A percentile compares a stretch with the other conserved stretches of the same genome.
These are phyloP conservation scores for Yarrowia yakushimensis DNA, from an alignment of 805 yeast genomes.

Conservation along the genomic window DNA sequence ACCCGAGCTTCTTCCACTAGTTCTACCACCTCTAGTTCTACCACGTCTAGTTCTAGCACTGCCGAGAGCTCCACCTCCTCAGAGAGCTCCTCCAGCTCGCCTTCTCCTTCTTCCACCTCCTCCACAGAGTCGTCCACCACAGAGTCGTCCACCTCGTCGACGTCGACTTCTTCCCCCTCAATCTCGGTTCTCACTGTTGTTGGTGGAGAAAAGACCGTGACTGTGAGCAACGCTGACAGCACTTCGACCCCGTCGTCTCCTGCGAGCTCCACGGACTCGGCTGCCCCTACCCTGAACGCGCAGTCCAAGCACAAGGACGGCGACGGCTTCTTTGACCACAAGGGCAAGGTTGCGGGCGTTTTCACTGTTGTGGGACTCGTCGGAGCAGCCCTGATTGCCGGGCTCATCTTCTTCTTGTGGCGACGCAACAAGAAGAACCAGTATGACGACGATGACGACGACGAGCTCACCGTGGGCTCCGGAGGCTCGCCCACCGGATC, in stretches of 20 bases:
- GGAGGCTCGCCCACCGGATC: slow-evolving; percentile 17
- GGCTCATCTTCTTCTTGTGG: slow-evolving; percentile 43
- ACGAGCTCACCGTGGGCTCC: slow-evolving; percentile 17
- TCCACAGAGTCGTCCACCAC: slow-evolving; percentile 28
- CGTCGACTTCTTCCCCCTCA: slow-evolving; percentile 26
- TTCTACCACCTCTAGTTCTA: slow-evolving; percentile 26
- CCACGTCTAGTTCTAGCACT: slow-evolving; percentile 27
- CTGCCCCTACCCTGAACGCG: slow-evolving; percentile 10
- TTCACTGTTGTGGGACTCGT: slow-evolving; percentile 76
- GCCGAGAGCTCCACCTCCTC: slow-evolving; percentile 27
- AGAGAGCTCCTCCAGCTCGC: slow-evolving; percentile 14
- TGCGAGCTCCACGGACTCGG: background rate
- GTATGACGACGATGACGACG: slow-evolving; percentile 19
- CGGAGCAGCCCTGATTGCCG: slow-evolving; percentile 43
- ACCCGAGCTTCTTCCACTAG: too few relatives aligned
- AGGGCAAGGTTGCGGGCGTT: slow-evolving; percentile 82
- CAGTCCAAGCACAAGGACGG: background rate
- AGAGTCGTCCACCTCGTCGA: slow-evolving; percentile 13
- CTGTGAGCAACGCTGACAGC: slow-evolving; percentile 28
- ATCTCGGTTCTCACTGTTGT: slow-evolving; percentile 34
- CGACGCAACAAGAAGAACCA: slow-evolving; percentile 27
- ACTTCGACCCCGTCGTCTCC: slow-evolving; percentile 7
- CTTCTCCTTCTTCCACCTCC: slow-evolving; percentile 28
- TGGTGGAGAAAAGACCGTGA: slow-evolving; percentile 31
- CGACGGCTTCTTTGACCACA: slow-evolving; percentile 52